A percentile compares a stretch with the other conserved stretches of the same genome.
phyloP scores from a whole-genome alignment of 768 basidiomycete species.

The Rhodotorula paludigena region DNA sequence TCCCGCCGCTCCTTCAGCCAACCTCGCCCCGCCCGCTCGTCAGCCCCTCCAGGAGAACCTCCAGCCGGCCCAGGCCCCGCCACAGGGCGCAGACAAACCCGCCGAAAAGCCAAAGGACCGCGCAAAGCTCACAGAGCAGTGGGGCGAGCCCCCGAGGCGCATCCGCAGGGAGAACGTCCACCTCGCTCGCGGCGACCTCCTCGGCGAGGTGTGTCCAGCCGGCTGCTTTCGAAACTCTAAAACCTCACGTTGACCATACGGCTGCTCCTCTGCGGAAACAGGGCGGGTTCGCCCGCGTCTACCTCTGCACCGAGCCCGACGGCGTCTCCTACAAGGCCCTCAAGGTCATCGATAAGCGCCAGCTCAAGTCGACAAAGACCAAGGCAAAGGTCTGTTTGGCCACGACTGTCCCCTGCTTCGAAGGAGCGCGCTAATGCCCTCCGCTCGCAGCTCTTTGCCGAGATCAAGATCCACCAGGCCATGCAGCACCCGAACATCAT shows the following conservation, averaged over 20 bases:
- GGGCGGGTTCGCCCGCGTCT: constrained; percentile 95
- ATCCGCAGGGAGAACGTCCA: constrained; percentile 30
- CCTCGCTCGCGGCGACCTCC: constrained; percentile 38
- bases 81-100: background rate
- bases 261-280: constrained; percentile 34
- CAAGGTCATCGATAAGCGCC: constrained; percentile 90
- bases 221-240: background rate
- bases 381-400: constrained; percentile 73
- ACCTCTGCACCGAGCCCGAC: constrained; percentile 72
- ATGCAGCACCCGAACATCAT: constrained; percentile 91
- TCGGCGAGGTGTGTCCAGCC: constrained; percentile 36
- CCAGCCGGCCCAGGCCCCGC: background rate
- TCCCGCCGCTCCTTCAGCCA: background rate
- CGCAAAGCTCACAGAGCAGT: constrained; percentile 40
- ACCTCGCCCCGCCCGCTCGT: background rate
- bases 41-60: background rate
- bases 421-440: constrained; percentile 8
- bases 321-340: constrained; percentile 65
- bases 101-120: constrained; percentile 6
- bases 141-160: constrained; percentile 38
- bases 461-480: constrained; percentile 94
- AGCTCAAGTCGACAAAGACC: constrained; percentile 89
- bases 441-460: constrained; percentile 74
- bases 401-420: background rate
- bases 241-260: background rate